Evolutionary conservation across 768 basidiomycete genomes (phyloP), one percentile per base, ranked within the genome.

Genomic region (Panaeolus papilionaceus): DNA sequence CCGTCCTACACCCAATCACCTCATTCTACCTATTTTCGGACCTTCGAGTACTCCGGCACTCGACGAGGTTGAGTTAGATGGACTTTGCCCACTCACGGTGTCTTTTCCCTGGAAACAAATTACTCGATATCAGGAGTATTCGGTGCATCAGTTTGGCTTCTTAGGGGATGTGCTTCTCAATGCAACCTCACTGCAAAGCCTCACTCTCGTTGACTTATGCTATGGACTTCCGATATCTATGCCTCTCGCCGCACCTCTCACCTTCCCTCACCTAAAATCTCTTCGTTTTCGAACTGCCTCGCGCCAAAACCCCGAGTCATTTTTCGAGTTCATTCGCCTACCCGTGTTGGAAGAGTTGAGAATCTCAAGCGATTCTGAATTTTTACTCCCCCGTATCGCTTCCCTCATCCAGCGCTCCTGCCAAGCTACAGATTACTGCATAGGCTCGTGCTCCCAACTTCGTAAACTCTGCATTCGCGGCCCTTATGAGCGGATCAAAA

Each of bases 301-400:
- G 12, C 49, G 26, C 38, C 65, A 23, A 63, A 69, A 23, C 54
- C 38, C 54, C 26, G 54, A 38, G 12, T 69, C 38, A 33, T 54
- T 51, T 14, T 38, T 20, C 33, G 66, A 54, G 38, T 66, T 28
- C 54, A 58, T 58, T 37, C 54, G 54, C 51, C 14, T 66, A 16
- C 68, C 68, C 10, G 47, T 38, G 9, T 54, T 69, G 23, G 65
- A 69, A 20, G 68, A 69, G 14, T 38, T 63, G 37, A 45, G 64
- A 20, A 64, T 69, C 40, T 37, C 64, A 12, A 66, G 65, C 16
- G 23, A 38, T 37, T 39, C 39, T 0, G 65, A 63, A 6, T 62
- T 64, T 12, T 1, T 66, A 1, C 33, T 69, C 2, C 68, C 65
- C 3, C 20, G 49, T 23, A 63, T 68, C 20, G 44, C 33, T 2